phyloP scores from a whole-genome alignment of 495 filamentous ascomycete species.

The Sphaerosporella brunnea region DNA sequence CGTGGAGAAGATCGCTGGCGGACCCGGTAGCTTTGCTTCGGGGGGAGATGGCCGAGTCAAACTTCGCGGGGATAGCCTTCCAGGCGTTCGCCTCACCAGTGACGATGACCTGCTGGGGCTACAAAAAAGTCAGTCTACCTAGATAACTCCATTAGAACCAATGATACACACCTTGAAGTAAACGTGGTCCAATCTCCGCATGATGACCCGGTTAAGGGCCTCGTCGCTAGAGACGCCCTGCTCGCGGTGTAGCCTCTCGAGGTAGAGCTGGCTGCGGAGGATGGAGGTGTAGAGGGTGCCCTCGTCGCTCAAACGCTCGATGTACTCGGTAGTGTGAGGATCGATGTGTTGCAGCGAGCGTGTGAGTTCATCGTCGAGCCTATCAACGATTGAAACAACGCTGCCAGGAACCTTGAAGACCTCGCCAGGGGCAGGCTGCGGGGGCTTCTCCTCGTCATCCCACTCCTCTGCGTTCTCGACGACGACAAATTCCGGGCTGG shows the following conservation, averaged over 20 bases:
- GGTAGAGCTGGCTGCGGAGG: slow-evolving; percentile 68
- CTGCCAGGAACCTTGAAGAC: slow-evolving; percentile 75
- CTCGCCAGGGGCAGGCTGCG: slow-evolving; percentile 49
- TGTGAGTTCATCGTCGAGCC: slow-evolving; percentile 93
- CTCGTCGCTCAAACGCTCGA: slow-evolving; percentile 84
- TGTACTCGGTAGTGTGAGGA: slow-evolving; percentile 96
- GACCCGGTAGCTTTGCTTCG: slow-evolving; percentile 41
- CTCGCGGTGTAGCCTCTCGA: slow-evolving; percentile 36
- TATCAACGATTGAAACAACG: slow-evolving; percentile 83
- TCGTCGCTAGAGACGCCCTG: slow-evolving; percentile 44
- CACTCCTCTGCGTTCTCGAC: slow-evolving; percentile 88
- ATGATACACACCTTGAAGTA: slow-evolving; percentile 93
- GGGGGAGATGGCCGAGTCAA: slow-evolving; percentile 68
- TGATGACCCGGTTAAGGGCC: slow-evolving; percentile 75
- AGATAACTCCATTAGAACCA: too few relatives aligned
- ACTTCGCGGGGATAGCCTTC: slow-evolving; percentile 53
- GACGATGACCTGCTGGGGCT: slow-evolving; percentile 78
- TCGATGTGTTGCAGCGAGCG: slow-evolving; percentile 91
- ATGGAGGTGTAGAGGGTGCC: slow-evolving; percentile 81
- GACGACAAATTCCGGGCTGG: slow-evolving; percentile 58
- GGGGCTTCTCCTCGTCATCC: slow-evolving; percentile 95
- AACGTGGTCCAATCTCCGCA: slow-evolving; percentile 85
- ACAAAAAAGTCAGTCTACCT: too few relatives aligned
- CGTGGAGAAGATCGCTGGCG: slow-evolving; percentile 58
- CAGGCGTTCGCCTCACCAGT: slow-evolving; percentile 84